phyloP scores from a whole-genome alignment of 495 filamentous ascomycete genomes.

The Aspergillus carlsbadensis region DNA sequence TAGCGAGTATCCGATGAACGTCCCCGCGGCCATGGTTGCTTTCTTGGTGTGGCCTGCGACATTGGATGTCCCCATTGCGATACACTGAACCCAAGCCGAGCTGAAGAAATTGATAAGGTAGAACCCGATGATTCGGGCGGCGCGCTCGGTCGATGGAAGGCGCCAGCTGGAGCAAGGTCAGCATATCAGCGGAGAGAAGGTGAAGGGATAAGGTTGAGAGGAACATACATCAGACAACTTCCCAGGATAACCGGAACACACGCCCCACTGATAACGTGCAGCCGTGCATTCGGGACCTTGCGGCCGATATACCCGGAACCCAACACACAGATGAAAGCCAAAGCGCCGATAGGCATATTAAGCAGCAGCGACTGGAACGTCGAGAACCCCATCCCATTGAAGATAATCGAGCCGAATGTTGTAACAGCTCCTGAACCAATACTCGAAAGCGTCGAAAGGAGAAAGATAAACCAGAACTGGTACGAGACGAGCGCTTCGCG shows the following conservation, averaged over 20 bases:
- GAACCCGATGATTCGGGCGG: slow-evolving; percentile 9
- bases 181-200: no score
- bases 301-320: slow-evolving; percentile 12
- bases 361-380: slow-evolving; percentile 8
- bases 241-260: slow-evolving; percentile 13
- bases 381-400: slow-evolving; percentile 12
- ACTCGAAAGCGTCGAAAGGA: slow-evolving; percentile 3
- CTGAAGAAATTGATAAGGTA: slow-evolving; percentile 14
- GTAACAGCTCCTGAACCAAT: slow-evolving; percentile 2
- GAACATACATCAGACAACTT: slow-evolving; percentile 7
- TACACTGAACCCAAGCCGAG: slow-evolving; percentile 14
- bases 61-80: slow-evolving; percentile 6
- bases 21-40: slow-evolving; percentile 6
- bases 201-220: background rate
- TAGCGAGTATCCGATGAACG: slow-evolving; percentile 4
- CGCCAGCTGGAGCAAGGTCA: slow-evolving; percentile 4
- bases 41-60: slow-evolving; percentile 13
- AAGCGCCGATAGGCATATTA: slow-evolving; percentile 10
- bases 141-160: slow-evolving; percentile 2
- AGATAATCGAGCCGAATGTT: slow-evolving; percentile 12
- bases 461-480: slow-evolving; percentile 13
- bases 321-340: slow-evolving; percentile 8
- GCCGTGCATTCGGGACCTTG: slow-evolving; percentile 5
- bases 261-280: slow-evolving; percentile 2
- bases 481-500: slow-evolving; percentile 2